These are phyloP conservation scores for sunflower (Helianthus annuus) DNA, from an alignment of 129 eudicot species.

Conservation along the genomic window HanXRQr2.0-SUNRISE NC_035449.2:191851577-191852076, in stretches of 20 bases:
- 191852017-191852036: too few species aligned
- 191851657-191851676: conserved; percentile 72
- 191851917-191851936: background rate
- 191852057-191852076: too few species aligned
- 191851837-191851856: conserved; percentile 66
- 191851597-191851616: conserved; percentile 55
- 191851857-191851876: conserved; percentile 87
- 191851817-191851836: conserved; percentile 76
- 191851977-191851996: too few species aligned
- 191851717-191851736: background rate
- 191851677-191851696: conserved; percentile 53
- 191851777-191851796: conserved; percentile 82
- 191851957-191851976: too few species aligned
- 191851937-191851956: too few species aligned
- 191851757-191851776: conserved; percentile 50
- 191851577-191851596: background rate
- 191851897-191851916: conserved; percentile 84
- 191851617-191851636: conserved; percentile 73
- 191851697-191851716: background rate
- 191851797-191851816: conserved; percentile 80
- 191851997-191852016: too few species aligned
- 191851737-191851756: background rate
- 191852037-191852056: too few species aligned
- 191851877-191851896: conserved; percentile 96
- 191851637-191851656: conserved; percentile 97